Evolutionary conservation across 2,329 filamentous ascomycete species (phyloP).

Genomic region (Sclerotinia sclerotiorum): DNA sequence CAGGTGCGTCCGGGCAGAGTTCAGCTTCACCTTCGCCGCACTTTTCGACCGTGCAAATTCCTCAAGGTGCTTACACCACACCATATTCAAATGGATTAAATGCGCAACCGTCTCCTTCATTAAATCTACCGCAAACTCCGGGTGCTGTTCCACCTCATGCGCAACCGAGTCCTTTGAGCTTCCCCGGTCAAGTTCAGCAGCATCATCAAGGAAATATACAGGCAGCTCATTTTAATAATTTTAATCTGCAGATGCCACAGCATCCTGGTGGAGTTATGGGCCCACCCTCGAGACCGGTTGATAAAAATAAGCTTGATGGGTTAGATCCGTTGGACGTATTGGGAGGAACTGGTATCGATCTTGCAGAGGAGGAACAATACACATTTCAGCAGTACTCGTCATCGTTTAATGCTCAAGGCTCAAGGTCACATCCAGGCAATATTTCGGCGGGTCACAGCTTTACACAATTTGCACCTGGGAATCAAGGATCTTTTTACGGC

Average conservation of each 20-base stretch:
- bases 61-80: conserved; percentile 38
- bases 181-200: conserved; percentile 27
- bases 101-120: conserved; percentile 33
- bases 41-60: conserved; percentile 38
- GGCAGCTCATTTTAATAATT: conserved; percentile 24
- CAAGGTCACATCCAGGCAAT: conserved; percentile 45
- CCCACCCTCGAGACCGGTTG: conserved; percentile 60
- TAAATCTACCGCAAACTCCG: conserved; percentile 30
- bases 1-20: conserved; percentile 40
- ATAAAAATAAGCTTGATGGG: conserved; percentile 55
- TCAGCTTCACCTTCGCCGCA: conserved; percentile 38
- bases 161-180: conserved; percentile 33
- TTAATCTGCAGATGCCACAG: conserved; percentile 41
- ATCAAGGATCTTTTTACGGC: conserved; percentile 61
- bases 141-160: conserved; percentile 39
- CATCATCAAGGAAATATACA: conserved; percentile 23
- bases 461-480: conserved; percentile 54
- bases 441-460: conserved; percentile 49
- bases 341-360: conserved; percentile 80
- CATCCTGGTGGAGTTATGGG: conserved; percentile 51
- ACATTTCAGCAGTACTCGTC: conserved; percentile 66
- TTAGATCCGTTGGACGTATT: conserved; percentile 82
- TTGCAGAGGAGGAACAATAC: conserved; percentile 82
- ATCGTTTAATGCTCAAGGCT: conserved; percentile 48
- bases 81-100: conserved; percentile 40